Evolutionary conservation across 495 filamentous ascomycete species (phyloP).

Genomic region (Pyronema domesticum): DNA sequence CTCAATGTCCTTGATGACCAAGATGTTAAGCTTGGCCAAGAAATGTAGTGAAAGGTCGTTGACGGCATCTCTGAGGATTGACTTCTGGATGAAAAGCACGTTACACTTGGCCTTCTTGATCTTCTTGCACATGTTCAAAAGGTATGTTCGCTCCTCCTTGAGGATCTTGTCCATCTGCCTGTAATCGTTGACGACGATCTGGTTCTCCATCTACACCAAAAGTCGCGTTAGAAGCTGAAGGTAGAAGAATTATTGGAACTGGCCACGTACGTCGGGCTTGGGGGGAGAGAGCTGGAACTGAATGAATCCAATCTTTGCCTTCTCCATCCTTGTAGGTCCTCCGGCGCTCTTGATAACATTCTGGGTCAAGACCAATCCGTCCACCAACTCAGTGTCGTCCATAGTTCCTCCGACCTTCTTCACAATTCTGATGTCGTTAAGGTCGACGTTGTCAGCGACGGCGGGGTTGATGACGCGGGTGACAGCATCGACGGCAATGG

Average conservation of each 20-base stretch:
- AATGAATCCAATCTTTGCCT: conserved; percentile 89
- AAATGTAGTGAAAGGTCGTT: conserved; percentile 96
- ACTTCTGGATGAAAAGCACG: conserved; percentile 95
- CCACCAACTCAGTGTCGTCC: conserved; percentile 93
- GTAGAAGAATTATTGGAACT: not conserved
- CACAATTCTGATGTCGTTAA: conserved; percentile 86
- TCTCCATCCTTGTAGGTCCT: conserved; percentile 85
- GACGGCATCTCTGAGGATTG: conserved; percentile 90
- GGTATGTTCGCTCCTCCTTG: conserved; percentile 94
- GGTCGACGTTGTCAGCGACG: conserved; percentile 88
- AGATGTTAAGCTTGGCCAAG: conserved; percentile 88
- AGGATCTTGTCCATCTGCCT: conserved; percentile 99
- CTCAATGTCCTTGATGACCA: conserved; percentile 92
- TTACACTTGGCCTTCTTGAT: conserved; percentile 99
- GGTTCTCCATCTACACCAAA: conserved; percentile 75
- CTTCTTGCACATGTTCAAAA: conserved; percentile 98
- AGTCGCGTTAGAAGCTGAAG: conserved; percentile 8
- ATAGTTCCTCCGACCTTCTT: conserved; percentile 98
- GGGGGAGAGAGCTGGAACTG: conserved; percentile 97
- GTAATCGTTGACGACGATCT: conserved; percentile 97
- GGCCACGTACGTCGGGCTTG: conserved; percentile 72
- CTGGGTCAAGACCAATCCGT: conserved; percentile 85
- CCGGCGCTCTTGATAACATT: conserved; percentile 82
- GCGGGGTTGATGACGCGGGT: conserved; percentile 85
- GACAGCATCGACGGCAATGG: conserved; percentile 93